Evolutionary conservation across 2,329 filamentous ascomycete species (phyloP).

Genomic region (Pyrenophora graminea): DNA sequence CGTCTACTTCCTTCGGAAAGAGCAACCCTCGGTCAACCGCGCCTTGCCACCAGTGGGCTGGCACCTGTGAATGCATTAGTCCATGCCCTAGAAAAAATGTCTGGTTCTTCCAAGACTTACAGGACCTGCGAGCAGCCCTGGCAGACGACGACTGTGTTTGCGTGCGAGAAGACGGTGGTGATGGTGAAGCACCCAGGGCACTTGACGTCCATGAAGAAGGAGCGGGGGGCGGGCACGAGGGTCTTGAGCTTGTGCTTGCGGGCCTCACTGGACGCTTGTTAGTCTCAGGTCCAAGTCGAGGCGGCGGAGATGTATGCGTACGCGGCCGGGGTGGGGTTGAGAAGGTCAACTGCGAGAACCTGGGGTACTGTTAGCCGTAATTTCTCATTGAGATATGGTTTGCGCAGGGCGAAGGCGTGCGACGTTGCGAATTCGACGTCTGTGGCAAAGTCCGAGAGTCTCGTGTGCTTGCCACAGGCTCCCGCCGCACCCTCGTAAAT

Average conservation of each 20-base stretch:
- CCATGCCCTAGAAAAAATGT: slow-evolving; percentile 7
- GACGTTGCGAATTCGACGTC: slow-evolving; percentile 29
- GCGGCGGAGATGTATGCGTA: slow-evolving; percentile 29
- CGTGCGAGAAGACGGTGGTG: slow-evolving; percentile 99
- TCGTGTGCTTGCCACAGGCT: slow-evolving; percentile 37
- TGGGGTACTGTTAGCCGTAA: slow-evolving; percentile 49
- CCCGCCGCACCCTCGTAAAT: slow-evolving; percentile 7
- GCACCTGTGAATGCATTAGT: slow-evolving; percentile 60
- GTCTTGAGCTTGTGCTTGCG: slow-evolving; percentile 99
- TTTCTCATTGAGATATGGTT: slow-evolving; percentile 17
- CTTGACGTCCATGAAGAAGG: slow-evolving; percentile 99
- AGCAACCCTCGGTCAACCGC: slow-evolving; percentile 98
- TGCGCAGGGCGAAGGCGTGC: slow-evolving; percentile 16
- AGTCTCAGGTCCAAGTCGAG: slow-evolving; percentile 26
- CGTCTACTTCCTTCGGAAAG: slow-evolving; percentile 99
- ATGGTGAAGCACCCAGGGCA: slow-evolving; percentile 99
- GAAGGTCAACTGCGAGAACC: slow-evolving; percentile 99
- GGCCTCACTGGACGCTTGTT: slow-evolving; percentile 66
- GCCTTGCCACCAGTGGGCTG: slow-evolving; percentile 99
- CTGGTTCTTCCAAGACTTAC: slow-evolving; percentile 32
- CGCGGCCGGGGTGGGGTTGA: slow-evolving; percentile 96
- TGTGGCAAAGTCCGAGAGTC: slow-evolving; percentile 39
- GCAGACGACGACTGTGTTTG: slow-evolving; percentile 99
- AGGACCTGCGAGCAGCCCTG: slow-evolving; percentile 97
- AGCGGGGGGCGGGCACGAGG: slow-evolving; percentile 93